A percentile compares a stretch with the other conserved stretches of the same genome.
phyloP scores from a whole-genome alignment of 1,139 yeast species.

The Yamadazyma diddensiae region DNA sequence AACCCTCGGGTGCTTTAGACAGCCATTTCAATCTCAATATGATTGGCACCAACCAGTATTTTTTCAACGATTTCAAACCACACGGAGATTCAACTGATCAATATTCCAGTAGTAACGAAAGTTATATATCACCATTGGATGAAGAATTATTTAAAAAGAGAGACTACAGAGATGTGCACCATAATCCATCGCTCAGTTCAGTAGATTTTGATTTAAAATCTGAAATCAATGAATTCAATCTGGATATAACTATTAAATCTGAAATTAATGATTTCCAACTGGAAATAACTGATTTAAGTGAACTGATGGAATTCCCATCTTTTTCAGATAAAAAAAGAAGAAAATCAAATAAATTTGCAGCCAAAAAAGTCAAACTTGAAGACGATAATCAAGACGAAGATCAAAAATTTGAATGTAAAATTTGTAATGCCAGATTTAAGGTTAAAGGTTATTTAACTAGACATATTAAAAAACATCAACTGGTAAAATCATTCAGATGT shows the following conservation, averaged over 20 bases:
- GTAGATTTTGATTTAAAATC: conserved; percentile 8
- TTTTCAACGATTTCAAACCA: conserved; percentile 22
- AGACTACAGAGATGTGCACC: neutral
- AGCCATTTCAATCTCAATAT: conserved; percentile 20
- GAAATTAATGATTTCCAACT: conserved; percentile 7
- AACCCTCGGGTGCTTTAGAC: conserved; percentile 4
- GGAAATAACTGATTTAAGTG: conserved; percentile 8
- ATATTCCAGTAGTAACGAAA: conserved; percentile 25
- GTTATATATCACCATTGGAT: conserved; percentile 38
- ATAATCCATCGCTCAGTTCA: conserved; percentile 1
- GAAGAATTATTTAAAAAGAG: conserved; percentile 62
- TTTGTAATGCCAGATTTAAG: conserved; percentile 47
- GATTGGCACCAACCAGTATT: conserved; percentile 16
- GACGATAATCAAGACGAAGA: conserved; percentile 2
- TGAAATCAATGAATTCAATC: no score
- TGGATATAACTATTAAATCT: no score
- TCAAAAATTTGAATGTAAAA: conserved; percentile 29
- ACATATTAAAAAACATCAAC: conserved; percentile 51
- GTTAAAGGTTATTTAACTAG: conserved; percentile 58
- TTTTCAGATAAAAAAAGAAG: conserved; percentile 2
- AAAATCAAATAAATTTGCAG: neutral
- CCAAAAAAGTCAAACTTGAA: conserved; percentile 1
- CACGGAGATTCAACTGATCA: conserved; percentile 14
- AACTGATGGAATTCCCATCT: conserved; percentile 3
- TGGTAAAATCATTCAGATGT: conserved; percentile 51